phyloP scores from a whole-genome alignment of 2,329 filamentous ascomycete species.

The Shiraia sp. region DNA sequence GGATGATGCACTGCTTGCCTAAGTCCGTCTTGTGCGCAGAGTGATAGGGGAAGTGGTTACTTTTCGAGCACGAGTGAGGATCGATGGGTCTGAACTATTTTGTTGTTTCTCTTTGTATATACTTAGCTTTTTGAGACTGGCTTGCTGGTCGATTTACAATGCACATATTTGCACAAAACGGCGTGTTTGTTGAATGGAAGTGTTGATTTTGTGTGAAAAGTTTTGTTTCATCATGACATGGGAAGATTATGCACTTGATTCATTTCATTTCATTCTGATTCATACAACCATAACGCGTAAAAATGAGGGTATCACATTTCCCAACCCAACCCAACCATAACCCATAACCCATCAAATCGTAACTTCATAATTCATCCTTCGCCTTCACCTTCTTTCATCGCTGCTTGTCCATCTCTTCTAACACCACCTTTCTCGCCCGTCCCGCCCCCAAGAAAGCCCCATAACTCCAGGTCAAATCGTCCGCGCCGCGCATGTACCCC shows the following conservation, averaged over 20 bases:
- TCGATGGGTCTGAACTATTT: not conserved
- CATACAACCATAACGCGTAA: too few species aligned
- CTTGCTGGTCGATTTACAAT: not conserved
- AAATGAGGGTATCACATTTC: slow-evolving; percentile 8
- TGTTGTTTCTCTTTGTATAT: slow-evolving; percentile 4
- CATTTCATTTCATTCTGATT: too few species aligned
- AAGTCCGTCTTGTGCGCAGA: not conserved
- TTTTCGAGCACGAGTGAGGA: not conserved
- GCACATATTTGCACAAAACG: too few species aligned
- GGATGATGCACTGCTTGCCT: too few species aligned
- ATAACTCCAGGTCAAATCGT: slow-evolving; percentile 53
- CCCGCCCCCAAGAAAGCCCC: slow-evolving; percentile 48
- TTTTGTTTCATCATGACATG: too few species aligned
- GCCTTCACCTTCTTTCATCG: slow-evolving; percentile 8
- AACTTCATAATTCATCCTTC: slow-evolving; percentile 15
- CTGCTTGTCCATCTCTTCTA: too few species aligned
- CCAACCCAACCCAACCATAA: not conserved
- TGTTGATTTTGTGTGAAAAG: too few species aligned
- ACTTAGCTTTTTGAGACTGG: not conserved
- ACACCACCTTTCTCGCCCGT: slow-evolving; percentile 34
- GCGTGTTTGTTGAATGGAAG: too few species aligned
- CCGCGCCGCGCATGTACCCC: slow-evolving; percentile 47
- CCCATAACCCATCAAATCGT: not conserved
- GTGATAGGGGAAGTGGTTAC: not conserved
- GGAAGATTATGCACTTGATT: too few species aligned